A percentile compares a stretch with the other conserved stretches of the same genome.
phyloP scores from a whole-genome alignment of 202 grass and related monocot genomes.

The Schoenoplectus tabernaemontani region DNA sequence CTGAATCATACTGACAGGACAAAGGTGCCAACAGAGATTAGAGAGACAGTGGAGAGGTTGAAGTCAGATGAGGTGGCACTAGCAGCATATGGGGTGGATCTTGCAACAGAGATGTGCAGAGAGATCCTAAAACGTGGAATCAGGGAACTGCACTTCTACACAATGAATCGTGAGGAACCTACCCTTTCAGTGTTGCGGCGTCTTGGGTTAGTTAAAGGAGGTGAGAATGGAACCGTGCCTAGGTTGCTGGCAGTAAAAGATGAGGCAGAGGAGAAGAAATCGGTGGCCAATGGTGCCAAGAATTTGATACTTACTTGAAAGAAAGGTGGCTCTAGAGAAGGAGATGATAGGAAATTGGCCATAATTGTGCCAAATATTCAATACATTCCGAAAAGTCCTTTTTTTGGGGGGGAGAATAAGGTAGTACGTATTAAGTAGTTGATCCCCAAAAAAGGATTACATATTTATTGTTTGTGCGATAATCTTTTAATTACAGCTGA shows the following conservation, averaged over 20 bases:
- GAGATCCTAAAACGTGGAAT: conserved; percentile 21
- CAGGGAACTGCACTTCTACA: conserved; percentile 30
- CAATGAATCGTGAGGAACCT: conserved; percentile 33
- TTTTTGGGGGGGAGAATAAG: background rate
- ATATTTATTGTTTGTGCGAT: background rate
- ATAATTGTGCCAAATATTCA: conserved; percentile 2
- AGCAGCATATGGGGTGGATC: conserved; percentile 22
- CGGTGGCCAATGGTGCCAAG: background rate
- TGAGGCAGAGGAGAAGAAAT: conserved; percentile 10
- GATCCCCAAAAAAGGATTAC: background rate
- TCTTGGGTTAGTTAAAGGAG: conserved; percentile 20
- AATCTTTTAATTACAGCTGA: conserved; percentile 1
- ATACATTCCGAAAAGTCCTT: background rate
- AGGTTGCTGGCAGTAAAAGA: conserved; percentile 17
- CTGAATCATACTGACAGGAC: conserved; percentile 3
- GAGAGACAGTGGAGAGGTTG: conserved; percentile 23
- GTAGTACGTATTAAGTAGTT: background rate
- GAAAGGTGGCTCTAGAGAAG: background rate
- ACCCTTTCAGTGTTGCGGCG: conserved; percentile 16
- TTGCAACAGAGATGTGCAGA: conserved; percentile 26
- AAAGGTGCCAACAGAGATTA: conserved; percentile 27
- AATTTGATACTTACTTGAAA: conserved; percentile 15
- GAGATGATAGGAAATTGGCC: background rate
- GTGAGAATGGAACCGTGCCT: background rate
- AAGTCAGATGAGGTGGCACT: conserved; percentile 20